Evolutionary conservation across 179 eudicot genomes (phyloP).

Genomic region (Patellifolia procumbens): DNA sequence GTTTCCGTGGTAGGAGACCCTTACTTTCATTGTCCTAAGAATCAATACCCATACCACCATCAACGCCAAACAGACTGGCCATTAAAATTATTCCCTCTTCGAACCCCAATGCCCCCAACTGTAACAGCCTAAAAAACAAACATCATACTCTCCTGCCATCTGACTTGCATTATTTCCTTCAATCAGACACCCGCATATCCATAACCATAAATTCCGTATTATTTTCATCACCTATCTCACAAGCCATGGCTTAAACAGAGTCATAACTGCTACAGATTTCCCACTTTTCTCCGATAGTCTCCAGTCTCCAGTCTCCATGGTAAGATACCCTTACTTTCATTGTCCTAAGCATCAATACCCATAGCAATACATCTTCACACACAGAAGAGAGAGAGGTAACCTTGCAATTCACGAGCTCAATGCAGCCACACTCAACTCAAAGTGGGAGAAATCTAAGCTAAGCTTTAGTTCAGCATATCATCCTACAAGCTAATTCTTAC

Average conservation of each 20-base stretch:
- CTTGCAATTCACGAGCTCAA: conserved; percentile 1
- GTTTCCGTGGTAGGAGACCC: no score
- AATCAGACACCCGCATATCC: neutral
- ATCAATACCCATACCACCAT: no score
- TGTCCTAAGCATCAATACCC: neutral
- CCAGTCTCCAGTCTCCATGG: no score
- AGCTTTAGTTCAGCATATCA: neutral
- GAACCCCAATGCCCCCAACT: no score
- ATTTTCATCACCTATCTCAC: neutral
- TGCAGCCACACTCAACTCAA: neutral
- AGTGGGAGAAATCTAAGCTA: neutral
- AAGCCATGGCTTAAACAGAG: neutral
- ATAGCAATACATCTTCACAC: neutral
- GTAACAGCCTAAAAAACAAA: no score
- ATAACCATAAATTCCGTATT: neutral
- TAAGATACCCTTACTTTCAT: neutral
- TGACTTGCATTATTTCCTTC: neutral
- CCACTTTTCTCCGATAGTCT: neutral
- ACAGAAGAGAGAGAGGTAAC: neutral
- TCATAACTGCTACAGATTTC: no score
- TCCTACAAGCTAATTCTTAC: neutral
- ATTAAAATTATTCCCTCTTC: no score
- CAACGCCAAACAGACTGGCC: no score
- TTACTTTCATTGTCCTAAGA: no score
- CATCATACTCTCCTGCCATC: neutral